Percentiles rank a stretch among this genome's conserved stretches.
Conservation (phyloP, 2,329 filamentous ascomycete genomes). For the Clarireedia paspali region DNA sequence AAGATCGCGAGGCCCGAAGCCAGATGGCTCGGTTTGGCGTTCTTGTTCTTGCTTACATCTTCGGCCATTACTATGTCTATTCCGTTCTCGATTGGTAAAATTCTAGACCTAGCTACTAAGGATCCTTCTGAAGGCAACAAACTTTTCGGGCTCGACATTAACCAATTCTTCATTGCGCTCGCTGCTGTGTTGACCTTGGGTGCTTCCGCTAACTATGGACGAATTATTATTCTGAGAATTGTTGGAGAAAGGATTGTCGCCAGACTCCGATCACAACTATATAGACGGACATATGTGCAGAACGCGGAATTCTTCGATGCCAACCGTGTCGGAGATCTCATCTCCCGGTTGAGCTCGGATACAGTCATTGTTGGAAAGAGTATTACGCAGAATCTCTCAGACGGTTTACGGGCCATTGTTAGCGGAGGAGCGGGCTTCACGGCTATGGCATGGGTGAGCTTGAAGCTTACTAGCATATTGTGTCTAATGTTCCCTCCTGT, state of each 20-base stretch:
- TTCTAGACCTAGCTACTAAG: slow-evolving; percentile 84
- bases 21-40: slow-evolving; percentile 68
- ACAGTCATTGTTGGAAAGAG: slow-evolving; percentile 98
- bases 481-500: slow-evolving; percentile 85
- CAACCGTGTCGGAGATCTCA: slow-evolving; percentile 91
- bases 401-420: slow-evolving; percentile 85
- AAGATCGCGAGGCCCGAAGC: slow-evolving; percentile 84
- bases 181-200: slow-evolving; percentile 71
- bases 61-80: slow-evolving; percentile 94
- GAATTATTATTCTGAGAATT: slow-evolving; percentile 86
- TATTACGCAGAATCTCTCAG: slow-evolving; percentile 94
- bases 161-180: slow-evolving; percentile 81
- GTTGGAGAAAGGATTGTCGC: slow-evolving; percentile 94
- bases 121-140: slow-evolving; percentile 55
- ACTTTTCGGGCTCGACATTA: slow-evolving; percentile 76
- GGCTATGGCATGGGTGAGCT: slow-evolving; percentile 93
- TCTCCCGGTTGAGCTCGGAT: slow-evolving; percentile 90
- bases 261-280: slow-evolving; percentile 79
- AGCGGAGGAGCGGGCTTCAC: slow-evolving; percentile 83
- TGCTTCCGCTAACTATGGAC: slow-evolving; percentile 84
- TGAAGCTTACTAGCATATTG: slow-evolving; percentile 82
- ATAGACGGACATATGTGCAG: slow-evolving; percentile 87
- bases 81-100: slow-evolving; percentile 92
- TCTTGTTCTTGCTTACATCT: slow-evolving; percentile 78
- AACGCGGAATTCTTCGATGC: slow-evolving; percentile 99